Percentiles rank a stretch among this genome's conserved stretches.
phyloP scores from a whole-genome alignment of 768 basidiomycete species.

The Tricholomella constricta region DNA sequence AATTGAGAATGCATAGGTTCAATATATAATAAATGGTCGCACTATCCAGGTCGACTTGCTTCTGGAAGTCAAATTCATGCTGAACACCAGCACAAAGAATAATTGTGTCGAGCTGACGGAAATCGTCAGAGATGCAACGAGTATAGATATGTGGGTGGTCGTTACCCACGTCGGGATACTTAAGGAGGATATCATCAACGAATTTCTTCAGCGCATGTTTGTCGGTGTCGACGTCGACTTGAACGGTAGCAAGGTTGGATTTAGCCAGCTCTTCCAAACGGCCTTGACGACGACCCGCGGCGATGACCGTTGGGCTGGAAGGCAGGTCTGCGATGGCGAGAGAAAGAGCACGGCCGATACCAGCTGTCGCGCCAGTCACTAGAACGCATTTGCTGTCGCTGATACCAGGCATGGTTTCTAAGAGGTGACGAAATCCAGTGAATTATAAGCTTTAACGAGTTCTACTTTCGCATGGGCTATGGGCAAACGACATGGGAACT shows the following conservation, averaged over 20 bases:
- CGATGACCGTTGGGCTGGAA: slow-evolving; percentile 51
- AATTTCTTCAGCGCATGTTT: slow-evolving; percentile 39
- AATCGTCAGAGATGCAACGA: neutral
- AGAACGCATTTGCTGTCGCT: slow-evolving; percentile 33
- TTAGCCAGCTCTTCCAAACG: slow-evolving; percentile 50
- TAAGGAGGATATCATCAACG: slow-evolving; percentile 40
- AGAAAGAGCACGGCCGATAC: slow-evolving; percentile 59
- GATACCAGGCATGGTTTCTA: slow-evolving; percentile 10
- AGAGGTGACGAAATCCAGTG: no score
- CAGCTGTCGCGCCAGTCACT: slow-evolving; percentile 45
- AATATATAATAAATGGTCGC: slow-evolving; percentile 15
- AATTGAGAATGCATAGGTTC: neutral
- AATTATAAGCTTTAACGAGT: no score
- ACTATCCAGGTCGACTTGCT: slow-evolving; percentile 44
- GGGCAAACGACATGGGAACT: neutral
- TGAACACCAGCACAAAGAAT: slow-evolving; percentile 58
- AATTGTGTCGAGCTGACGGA: slow-evolving; percentile 54
- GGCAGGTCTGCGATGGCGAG: slow-evolving; percentile 48
- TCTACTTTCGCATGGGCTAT: neutral
- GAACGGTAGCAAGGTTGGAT: slow-evolving; percentile 41
- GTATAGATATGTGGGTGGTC: neutral
- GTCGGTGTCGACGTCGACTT: slow-evolving; percentile 46
- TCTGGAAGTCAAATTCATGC: slow-evolving; percentile 47
- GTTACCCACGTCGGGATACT: slow-evolving; percentile 49
- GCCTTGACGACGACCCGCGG: slow-evolving; percentile 52